Percentiles rank a stretch among this genome's conserved stretches.
Conservation (phyloP, 2,329 filamentous ascomycete species). For the Byssochlamys sp. region DNA sequence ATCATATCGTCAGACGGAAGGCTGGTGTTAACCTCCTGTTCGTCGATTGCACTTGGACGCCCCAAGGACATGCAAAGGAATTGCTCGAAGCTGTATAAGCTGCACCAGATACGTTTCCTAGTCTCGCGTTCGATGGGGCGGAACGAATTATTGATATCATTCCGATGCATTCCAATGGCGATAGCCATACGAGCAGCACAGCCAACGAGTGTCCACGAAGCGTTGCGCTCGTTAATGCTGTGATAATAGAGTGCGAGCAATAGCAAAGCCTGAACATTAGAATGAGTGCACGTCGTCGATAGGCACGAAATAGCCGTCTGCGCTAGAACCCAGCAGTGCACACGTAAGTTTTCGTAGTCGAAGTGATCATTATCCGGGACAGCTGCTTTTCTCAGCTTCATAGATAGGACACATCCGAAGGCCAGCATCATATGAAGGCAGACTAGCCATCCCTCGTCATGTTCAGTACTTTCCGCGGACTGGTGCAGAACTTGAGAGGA, state of each 20-base stretch:
- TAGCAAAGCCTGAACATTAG: conserved; percentile 24
- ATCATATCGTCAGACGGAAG: conserved; percentile 24
- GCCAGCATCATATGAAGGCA: conserved; percentile 31
- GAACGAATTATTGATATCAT: conserved; percentile 16
- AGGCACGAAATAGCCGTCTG: conserved; percentile 19
- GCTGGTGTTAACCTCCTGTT: conserved; percentile 26
- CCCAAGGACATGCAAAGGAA: conserved; percentile 30
- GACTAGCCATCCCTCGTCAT: conserved; percentile 27
- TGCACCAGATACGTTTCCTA: conserved; percentile 30
- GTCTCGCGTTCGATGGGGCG: conserved; percentile 25
- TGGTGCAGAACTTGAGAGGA: background rate
- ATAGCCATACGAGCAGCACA: conserved; percentile 20
- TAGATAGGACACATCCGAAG: conserved; percentile 24
- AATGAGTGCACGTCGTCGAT: conserved; percentile 23
- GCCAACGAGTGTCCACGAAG: conserved; percentile 22
- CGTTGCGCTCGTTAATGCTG: conserved; percentile 33
- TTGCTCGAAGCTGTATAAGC: conserved; percentile 29
- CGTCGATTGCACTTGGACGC: conserved; percentile 26
- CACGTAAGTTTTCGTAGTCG: conserved; percentile 19
- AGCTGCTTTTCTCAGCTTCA: conserved; percentile 8
- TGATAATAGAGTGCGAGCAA: conserved; percentile 28
- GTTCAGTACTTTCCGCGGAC: conserved; percentile 4
- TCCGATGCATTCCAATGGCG: conserved; percentile 20
- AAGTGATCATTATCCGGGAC: conserved; percentile 3
- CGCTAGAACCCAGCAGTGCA: conserved; percentile 9